Conservation (phyloP, 1,139 yeast species). For the Ogataea hybrid region DNA sequence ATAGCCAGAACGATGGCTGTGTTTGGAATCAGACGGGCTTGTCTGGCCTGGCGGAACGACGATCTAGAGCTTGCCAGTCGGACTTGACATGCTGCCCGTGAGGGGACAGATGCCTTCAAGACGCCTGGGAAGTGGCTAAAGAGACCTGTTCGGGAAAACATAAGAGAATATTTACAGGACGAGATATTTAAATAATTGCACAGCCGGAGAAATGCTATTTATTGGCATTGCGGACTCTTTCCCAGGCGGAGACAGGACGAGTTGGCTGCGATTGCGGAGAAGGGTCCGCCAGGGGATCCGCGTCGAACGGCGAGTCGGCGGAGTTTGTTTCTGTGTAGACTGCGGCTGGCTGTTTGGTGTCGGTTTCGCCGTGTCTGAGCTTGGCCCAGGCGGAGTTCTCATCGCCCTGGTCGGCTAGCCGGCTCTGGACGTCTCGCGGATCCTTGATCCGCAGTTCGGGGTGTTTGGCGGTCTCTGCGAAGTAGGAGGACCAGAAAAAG, state of each 20-base stretch:
- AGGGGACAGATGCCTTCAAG: background rate
- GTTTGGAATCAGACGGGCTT: slow-evolving; percentile 18
- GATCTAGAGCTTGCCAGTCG: background rate
- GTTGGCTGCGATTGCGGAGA: background rate
- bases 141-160: slow-evolving; percentile 1
- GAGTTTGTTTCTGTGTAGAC: background rate
- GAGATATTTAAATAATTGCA: slow-evolving; percentile 1
- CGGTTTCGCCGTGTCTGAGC: slow-evolving; percentile 1
- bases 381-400: slow-evolving; percentile 5
- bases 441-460: slow-evolving; percentile 25
- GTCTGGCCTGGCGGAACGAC: background rate
- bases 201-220: slow-evolving; percentile 5
- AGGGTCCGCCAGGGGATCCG: background rate
- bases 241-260: slow-evolving; percentile 6
- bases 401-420: background rate
- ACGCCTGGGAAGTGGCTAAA: background rate
- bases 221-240: slow-evolving; percentile 6
- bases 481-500: slow-evolving; percentile 30
- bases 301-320: background rate
- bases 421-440: slow-evolving; percentile 19
- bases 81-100: too few species aligned
- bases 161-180: background rate
- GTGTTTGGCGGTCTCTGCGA: slow-evolving; percentile 24
- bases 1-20: slow-evolving; percentile 23
- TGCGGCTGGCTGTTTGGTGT: background rate